Base-by-base conservation (phyloP, 257 asterid species). In the Galeopsis tetrahit region DNA sequence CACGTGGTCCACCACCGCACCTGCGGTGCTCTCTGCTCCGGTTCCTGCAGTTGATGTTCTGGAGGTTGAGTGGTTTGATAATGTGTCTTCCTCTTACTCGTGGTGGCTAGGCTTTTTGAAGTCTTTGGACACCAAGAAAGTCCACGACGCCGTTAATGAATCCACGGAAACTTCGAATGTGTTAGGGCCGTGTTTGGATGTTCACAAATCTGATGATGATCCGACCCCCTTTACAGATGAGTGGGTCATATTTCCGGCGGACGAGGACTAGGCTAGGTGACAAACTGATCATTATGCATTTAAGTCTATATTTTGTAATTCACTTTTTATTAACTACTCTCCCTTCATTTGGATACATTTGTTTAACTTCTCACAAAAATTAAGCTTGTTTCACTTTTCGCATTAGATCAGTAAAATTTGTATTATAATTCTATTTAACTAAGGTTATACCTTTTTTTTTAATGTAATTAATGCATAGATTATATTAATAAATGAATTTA, bases 71-170 rank as follows among this genome's bases (percentile, higher is more conserved):
- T 82, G 82, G 82, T 62, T 72, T 28, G 80, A 74, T 40, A 71
- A 67, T 14, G 38, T 62, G 57, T 40, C 77, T 21, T 61, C 82
- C 17, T 72, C 86, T 6, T 62, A 79, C 49, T 8, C 72, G 14
- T 84, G 86, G 86, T 84, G 86, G 86, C 64, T 79, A 0, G 81
- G 80, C 14, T 82, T 84, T 72, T 17, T 84, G 61, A 77, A 48
- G 13, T 79, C 80, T 8, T 77, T 84, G 78, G 83, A 83, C 17
- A 40, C 71, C 3, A 77, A 82, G 39, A 73, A 4, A 13, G 1
- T 0, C 0, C 28, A 21, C 28, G 68, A 55, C 46, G 67, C 10
- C 42, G 31, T 13, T 10, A 8, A 15, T 13, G 39, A 42, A 53
- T 21, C 39, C 57, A 55, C 17, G 63, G 83, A 44, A 57, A 57